These are phyloP conservation scores for Microsporum ferrugineum DNA, from an alignment of 2,329 filamentous ascomycete species.

Conservation along the genomic window DNA sequence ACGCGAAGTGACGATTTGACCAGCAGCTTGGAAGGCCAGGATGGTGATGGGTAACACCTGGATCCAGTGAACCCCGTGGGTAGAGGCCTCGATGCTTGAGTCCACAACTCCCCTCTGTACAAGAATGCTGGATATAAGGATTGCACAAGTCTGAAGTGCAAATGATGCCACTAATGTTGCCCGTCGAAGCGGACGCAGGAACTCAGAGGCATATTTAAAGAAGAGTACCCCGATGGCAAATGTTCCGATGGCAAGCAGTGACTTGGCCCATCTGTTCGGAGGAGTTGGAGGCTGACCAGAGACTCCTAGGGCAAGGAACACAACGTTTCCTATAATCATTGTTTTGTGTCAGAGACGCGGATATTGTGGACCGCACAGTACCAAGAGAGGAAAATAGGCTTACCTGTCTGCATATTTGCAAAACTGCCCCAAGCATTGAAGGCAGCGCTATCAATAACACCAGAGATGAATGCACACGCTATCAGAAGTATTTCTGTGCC, in stretches of 20 bases:
- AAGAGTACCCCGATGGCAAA: conserved; percentile 32
- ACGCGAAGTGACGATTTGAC: conserved; percentile 31
- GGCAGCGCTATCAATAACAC: conserved; percentile 13
- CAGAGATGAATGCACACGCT: conserved; percentile 13
- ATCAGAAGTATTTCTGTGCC: conserved; percentile 12
- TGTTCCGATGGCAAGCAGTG: conserved; percentile 29
- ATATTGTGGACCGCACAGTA: background rate
- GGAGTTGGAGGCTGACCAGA: conserved; percentile 32
- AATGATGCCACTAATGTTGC: conserved; percentile 32
- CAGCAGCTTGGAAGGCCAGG: conserved; percentile 32
- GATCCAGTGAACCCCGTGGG: conserved; percentile 26
- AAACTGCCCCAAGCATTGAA: conserved; percentile 17
- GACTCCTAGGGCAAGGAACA: conserved; percentile 35
- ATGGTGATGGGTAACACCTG: conserved; percentile 30
- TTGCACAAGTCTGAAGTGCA: conserved; percentile 25
- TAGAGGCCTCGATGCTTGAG: conserved; percentile 21
- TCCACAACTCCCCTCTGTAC: conserved; percentile 26
- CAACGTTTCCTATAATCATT: conserved; percentile 29
- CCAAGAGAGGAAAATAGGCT: background rate
- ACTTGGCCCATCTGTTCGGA: conserved; percentile 33
- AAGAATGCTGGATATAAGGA: conserved; percentile 27
- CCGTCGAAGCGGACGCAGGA: conserved; percentile 26
- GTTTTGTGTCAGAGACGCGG: background rate
- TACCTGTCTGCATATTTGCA: conserved; percentile 16
- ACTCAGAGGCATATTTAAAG: conserved; percentile 28